A percentile compares a stretch with the other conserved stretches of the same genome.
These are phyloP conservation scores for Angomonas desouzai DNA, from an alignment of 208 protist genomes.

Conservation along the genomic window DNA sequence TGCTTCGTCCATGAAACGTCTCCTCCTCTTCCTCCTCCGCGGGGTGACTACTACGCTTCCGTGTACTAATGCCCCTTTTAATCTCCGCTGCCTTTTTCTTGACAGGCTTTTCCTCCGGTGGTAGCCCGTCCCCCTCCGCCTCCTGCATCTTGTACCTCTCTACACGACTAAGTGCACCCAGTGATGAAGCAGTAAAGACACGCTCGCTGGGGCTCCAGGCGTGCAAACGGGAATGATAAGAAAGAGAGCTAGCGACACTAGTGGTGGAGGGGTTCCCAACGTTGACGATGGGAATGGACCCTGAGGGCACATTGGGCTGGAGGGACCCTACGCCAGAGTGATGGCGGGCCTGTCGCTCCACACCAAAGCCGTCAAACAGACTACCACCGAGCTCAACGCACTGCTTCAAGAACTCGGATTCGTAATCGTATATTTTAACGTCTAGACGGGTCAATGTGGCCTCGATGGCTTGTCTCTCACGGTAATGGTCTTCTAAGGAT, in stretches of 20 bases:
- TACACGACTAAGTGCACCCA: conserved; percentile 62
- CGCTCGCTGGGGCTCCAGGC: conserved; percentile 68
- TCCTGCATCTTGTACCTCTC: conserved; percentile 44
- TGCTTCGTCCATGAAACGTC: neutral
- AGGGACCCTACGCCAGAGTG: neutral
- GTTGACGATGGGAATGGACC: neutral
- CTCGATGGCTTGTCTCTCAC: conserved; percentile 46
- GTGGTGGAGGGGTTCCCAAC: neutral
- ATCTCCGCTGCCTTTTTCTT: neutral
- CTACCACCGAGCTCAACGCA: conserved; percentile 63
- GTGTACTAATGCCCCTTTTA: neutral
- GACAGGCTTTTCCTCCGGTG: neutral
- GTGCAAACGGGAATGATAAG: conserved; percentile 59
- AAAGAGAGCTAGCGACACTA: conserved; percentile 15
- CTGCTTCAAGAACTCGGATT: conserved; percentile 56
- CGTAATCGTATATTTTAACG: conserved; percentile 58
- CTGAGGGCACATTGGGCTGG: neutral
- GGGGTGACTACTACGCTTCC: conserved; percentile 9
- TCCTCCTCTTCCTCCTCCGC: conserved; percentile 10
- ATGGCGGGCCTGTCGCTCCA: conserved; percentile 42
- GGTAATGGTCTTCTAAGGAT: conserved; percentile 1
- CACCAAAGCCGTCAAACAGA: conserved; percentile 73
- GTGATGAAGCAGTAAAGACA: conserved; percentile 71
- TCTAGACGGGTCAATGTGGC: conserved; percentile 34
- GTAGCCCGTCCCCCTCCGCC: conserved; percentile 10